phyloP scores from a whole-genome alignment of 306 rosid species.

The Fagus crenata region DNA sequence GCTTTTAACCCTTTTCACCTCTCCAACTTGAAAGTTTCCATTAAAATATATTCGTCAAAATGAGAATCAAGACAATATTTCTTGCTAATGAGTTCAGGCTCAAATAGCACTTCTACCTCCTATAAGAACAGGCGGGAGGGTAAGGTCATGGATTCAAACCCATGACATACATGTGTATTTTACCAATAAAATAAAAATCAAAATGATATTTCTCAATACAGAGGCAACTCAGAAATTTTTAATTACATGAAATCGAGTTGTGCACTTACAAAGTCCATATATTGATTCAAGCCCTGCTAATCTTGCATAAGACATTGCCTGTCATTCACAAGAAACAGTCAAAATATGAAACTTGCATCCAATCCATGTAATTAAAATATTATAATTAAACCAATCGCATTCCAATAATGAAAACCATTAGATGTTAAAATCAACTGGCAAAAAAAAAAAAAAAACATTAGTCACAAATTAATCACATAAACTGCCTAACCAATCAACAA shows the following conservation, averaged over 20 bases:
- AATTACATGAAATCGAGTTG: constrained; percentile 17
- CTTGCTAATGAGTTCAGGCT: not conserved
- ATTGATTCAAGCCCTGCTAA: constrained; percentile 91
- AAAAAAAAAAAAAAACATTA: not conserved
- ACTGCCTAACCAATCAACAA: not conserved
- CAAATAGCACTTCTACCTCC: too few relatives aligned
- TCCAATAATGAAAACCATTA: not conserved
- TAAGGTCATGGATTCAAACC: not conserved
- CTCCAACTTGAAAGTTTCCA: not conserved
- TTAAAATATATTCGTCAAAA: not conserved
- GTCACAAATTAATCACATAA: not conserved
- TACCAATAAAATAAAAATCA: not conserved
- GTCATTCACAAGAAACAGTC: constrained; percentile 34
- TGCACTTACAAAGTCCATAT: constrained; percentile 91
- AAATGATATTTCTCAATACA: not conserved
- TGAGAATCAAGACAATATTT: not conserved
- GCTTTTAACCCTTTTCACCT: not conserved
- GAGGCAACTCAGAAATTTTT: not conserved
- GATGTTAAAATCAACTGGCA: not conserved
- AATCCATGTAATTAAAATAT: constrained; percentile 11
- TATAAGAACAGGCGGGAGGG: too few relatives aligned
- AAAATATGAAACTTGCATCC: constrained; percentile 11
- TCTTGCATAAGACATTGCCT: constrained; percentile 98
- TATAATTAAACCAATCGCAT: not conserved
- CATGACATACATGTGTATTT: not conserved